Conservation (phyloP, 176 grass and related monocot species). For the Puya raimondii region DNA sequence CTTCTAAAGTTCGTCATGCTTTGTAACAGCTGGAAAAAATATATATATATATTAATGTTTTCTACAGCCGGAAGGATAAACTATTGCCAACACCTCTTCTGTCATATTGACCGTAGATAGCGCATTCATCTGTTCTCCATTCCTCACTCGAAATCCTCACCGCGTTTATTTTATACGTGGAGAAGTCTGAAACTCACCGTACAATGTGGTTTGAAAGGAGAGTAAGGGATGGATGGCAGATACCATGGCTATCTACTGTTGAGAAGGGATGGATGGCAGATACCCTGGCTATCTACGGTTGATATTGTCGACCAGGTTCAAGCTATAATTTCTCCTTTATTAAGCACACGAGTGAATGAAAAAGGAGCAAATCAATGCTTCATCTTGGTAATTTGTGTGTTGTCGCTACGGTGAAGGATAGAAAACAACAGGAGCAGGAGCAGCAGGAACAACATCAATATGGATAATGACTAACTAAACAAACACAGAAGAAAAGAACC, state of each 20-base stretch:
- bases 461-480: background rate
- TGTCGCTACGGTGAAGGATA: background rate
- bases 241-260: too few relatives aligned
- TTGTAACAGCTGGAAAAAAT: slow-evolving; percentile 25
- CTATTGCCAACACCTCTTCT: background rate
- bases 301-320: too few relatives aligned
- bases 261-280: too few relatives aligned
- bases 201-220: too few relatives aligned
- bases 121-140: too few relatives aligned
- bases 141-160: too few relatives aligned
- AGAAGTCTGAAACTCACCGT: too few relatives aligned
- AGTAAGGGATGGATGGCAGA: too few relatives aligned
- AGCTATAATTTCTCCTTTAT: too few relatives aligned
- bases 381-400: background rate
- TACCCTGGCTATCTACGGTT: too few relatives aligned
- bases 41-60: slow-evolving; percentile 17
- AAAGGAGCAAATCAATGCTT: background rate
- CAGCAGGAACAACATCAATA: background rate
- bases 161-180: too few relatives aligned
- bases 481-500: slow-evolving; percentile 42
- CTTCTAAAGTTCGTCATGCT: slow-evolving; percentile 71
- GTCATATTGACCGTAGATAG: background rate
- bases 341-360: background rate
- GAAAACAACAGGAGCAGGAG: background rate
- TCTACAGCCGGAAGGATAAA: background rate